Percentiles rank a stretch among this genome's conserved stretches.
Conservation (phyloP, 1,284 basidiomycete species). For the Mrakiaceae sp. region DNA sequence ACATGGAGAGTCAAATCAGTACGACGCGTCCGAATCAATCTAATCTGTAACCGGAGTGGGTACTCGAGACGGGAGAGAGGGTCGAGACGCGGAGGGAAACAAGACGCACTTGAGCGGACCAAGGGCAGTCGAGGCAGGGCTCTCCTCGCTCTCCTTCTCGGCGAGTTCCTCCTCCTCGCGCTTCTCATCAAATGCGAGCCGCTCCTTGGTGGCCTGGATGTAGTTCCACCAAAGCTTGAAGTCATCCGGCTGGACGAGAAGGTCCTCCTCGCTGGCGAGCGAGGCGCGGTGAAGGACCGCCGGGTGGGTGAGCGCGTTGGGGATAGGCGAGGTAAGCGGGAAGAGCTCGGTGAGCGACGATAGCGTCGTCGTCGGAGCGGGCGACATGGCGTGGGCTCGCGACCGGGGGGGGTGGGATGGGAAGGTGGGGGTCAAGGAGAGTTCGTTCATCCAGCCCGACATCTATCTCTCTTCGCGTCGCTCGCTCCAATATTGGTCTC, state of each 20-base stretch:
- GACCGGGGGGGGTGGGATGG: too few relatives aligned
- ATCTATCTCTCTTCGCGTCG: too few relatives aligned
- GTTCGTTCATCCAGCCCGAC: too few relatives aligned
- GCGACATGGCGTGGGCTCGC: too few relatives aligned
- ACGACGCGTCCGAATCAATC: too few relatives aligned
- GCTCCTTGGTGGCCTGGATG: slow-evolving; percentile 63
- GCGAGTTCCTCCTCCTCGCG: slow-evolving; percentile 24
- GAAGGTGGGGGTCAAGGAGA: too few relatives aligned
- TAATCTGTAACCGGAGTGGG: too few relatives aligned
- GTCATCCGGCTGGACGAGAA: slow-evolving; percentile 83
- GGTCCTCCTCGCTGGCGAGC: slow-evolving; percentile 82
- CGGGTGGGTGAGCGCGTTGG: slow-evolving; percentile 65
- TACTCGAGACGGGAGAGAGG: background rate
- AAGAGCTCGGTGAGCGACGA: slow-evolving; percentile 40
- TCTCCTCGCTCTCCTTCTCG: background rate
- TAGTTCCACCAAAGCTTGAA: slow-evolving; percentile 86
- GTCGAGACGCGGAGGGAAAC: background rate
- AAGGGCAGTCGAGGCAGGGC: slow-evolving; percentile 41
- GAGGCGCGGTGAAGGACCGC: slow-evolving; percentile 66
- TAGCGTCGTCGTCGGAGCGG: slow-evolving; percentile 6
- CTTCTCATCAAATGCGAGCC: slow-evolving; percentile 42
- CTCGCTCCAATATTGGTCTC: too few relatives aligned
- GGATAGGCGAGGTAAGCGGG: slow-evolving; percentile 72
- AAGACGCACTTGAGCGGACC: slow-evolving; percentile 39
- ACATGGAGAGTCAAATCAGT: background rate